Base-by-base conservation (phyloP, 2,329 filamentous ascomycete genomes). In the Cadophora malorum region DNA sequence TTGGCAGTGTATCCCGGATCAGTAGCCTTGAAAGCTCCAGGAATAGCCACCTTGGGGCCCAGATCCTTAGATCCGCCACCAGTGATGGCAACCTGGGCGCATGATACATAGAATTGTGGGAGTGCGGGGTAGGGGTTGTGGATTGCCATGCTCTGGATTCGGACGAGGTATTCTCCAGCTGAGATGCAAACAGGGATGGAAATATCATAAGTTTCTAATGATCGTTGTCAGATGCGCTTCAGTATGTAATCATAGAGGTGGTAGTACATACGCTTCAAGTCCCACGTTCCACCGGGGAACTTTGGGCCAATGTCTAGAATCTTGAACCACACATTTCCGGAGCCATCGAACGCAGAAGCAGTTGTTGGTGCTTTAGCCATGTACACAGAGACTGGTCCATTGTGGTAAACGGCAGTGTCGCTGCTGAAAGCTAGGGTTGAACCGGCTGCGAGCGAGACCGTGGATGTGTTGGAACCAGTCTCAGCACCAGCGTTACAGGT, bases 401-500 rank as follows among this genome's bases (percentile, higher is more conserved):
- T 70, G 59, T 79, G 78, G 58, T 76, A 76, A 19, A 77, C 73
- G 10, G 71, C 68, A 14, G 70, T 80, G 49, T 84, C 84, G 5
- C 83, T 80, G 67, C 81, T 81, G 67, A 84, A 83, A 2, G 77
- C 75, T 71, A 83, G 78, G 4, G 81, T 80, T 72, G 80, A 78
- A 25, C 80, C 81, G 38, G 74, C 74, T 33, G 75, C 75, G 16
- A 78, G 76, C 3, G 76, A 72, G 14, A 75, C 75, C 4, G 73
- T 73, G 2, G 69, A 59, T 7, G 74, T 71, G 35, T 67, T 67
- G n/a, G 31, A 63, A 25, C 71, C 67, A 0, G 65, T 68, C 19
- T 55, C 67, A 8, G 79, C 79, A 63, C 72, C 73, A 9, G 79
- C 78, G 23, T 68, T 68, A 19, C 66, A 68, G 21, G 56, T 63